Percentiles rank a stretch among this genome's conserved stretches.
Conservation (phyloP, 1,139 yeast species). For the Pichia sp. region DNA sequence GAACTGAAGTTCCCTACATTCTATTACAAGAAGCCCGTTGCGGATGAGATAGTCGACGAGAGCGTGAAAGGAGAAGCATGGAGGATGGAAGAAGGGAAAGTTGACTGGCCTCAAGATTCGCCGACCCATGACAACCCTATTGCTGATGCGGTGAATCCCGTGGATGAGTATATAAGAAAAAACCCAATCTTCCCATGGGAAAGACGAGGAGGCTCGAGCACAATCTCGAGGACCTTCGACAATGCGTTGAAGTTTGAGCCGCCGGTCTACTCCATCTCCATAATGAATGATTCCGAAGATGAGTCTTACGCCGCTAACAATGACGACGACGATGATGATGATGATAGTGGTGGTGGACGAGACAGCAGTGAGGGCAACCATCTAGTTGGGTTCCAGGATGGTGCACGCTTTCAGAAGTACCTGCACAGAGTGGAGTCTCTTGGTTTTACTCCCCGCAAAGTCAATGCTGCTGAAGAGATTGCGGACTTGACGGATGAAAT, state of each 20-base stretch:
- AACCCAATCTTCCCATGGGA: slow-evolving; percentile 47
- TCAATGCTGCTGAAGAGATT: neutral
- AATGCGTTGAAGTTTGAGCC: slow-evolving; percentile 17
- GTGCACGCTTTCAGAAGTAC: slow-evolving; percentile 23
- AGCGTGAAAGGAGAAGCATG: slow-evolving; percentile 36
- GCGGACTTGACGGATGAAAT: neutral
- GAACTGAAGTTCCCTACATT: slow-evolving; percentile 18
- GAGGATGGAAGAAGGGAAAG: slow-evolving; percentile 34
- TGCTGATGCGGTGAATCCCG: neutral
- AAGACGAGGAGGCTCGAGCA: neutral
- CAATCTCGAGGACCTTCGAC: slow-evolving; percentile 20
- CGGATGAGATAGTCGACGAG: slow-evolving; percentile 14
- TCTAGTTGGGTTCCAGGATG: slow-evolving; percentile 26
- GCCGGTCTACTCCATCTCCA: slow-evolving; percentile 16
- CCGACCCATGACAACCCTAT: neutral
- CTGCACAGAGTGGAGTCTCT: slow-evolving; percentile 16
- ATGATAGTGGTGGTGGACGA: neutral
- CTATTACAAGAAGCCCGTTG: slow-evolving; percentile 17
- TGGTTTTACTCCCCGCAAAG: neutral
- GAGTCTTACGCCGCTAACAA: neutral
- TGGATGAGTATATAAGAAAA: slow-evolving; percentile 20
- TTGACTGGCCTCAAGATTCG: slow-evolving; percentile 16
- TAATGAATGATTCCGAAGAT: slow-evolving; percentile 6
- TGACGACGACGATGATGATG: slow-evolving; percentile 3
- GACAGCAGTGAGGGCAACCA: neutral